These are phyloP conservation scores for Tephrocybe rancida DNA, from an alignment of 768 basidiomycete genomes.

Conservation along the genomic window DNA sequence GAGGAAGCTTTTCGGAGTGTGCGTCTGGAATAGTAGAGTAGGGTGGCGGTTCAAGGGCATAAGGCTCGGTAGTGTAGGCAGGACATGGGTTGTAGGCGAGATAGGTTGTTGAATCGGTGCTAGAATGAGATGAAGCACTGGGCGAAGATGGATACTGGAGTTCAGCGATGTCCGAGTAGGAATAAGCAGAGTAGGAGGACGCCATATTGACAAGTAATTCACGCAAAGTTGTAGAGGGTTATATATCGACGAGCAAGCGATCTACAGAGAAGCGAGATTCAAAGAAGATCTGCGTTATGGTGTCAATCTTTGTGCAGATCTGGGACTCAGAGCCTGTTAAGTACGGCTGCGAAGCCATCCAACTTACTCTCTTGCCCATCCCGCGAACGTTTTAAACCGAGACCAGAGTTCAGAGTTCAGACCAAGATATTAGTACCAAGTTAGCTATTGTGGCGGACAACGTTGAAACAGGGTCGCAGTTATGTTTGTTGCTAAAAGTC, in stretches of 20 bases:
- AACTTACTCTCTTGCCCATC: neutral
- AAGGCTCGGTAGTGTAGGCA: constrained; percentile 5
- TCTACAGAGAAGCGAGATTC: neutral
- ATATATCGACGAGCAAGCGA: constrained; percentile 6
- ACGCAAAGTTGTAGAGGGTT: neutral
- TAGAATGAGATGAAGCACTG: constrained; percentile 9
- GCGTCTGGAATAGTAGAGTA: constrained; percentile 1
- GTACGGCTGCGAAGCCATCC: constrained; percentile 9
- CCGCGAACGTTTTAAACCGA: neutral
- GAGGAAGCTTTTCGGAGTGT: neutral
- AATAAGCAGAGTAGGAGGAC: constrained; percentile 7
- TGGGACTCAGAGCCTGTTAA: neutral
- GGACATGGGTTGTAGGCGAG: constrained; percentile 9
- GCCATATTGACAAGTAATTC: constrained; percentile 1
- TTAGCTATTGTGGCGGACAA: too few relatives aligned
- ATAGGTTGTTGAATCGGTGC: neutral
- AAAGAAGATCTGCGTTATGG: constrained; percentile 10
- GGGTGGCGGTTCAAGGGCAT: neutral
- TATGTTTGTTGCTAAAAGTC: neutral
- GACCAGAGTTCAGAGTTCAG: too few relatives aligned
- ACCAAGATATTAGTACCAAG: too few relatives aligned
- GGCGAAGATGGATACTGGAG: constrained; percentile 14
- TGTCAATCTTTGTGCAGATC: constrained; percentile 12
- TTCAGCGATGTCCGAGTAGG: constrained; percentile 7
- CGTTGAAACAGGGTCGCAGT: neutral